Conservation (phyloP, 352 stramenopile species). For the Thraustochytrium striatum region DNA sequence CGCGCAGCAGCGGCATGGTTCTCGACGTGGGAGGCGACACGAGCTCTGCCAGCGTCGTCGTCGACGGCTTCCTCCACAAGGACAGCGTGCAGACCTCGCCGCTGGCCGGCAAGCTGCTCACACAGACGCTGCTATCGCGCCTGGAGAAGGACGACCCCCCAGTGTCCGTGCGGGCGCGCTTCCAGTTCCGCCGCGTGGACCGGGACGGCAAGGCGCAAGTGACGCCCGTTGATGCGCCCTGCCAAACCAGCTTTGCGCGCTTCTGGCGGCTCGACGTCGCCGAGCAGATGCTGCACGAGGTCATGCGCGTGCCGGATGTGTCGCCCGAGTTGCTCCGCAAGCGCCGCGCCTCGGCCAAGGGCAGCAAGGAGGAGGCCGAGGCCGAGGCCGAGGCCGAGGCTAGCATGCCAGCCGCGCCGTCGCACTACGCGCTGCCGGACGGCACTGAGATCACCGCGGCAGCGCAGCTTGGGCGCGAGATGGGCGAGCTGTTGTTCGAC, state of each 20-base stretch:
- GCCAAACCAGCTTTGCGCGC: background rate
- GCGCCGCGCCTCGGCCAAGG: background rate
- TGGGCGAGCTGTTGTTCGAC: conserved; percentile 24
- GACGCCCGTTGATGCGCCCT: background rate
- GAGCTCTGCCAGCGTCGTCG: conserved; percentile 6
- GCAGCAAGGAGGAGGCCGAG: background rate
- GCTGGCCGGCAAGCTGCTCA: conserved; percentile 1
- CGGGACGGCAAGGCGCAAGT: background rate
- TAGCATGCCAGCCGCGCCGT: too few species aligned
- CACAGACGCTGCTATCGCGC: background rate
- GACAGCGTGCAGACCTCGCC: conserved; percentile 17
- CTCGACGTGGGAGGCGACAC: conserved; percentile 16
- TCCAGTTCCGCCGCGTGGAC: background rate
- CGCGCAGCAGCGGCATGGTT: conserved; percentile 14
- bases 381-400: background rate
- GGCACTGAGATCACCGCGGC: background rate
- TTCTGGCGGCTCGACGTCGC: conserved; percentile 33
- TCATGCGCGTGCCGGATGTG: background rate
- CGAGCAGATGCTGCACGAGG: conserved; percentile 13
- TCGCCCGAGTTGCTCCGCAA: background rate
- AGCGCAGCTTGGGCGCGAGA: background rate
- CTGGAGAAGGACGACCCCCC: background rate
- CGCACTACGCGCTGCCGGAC: conserved; percentile 32
- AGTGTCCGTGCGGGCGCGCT: background rate
- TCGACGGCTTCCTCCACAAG: conserved; percentile 32